Conservation (phyloP, 768 basidiomycete species). For the Auricularia cornea region DNA sequence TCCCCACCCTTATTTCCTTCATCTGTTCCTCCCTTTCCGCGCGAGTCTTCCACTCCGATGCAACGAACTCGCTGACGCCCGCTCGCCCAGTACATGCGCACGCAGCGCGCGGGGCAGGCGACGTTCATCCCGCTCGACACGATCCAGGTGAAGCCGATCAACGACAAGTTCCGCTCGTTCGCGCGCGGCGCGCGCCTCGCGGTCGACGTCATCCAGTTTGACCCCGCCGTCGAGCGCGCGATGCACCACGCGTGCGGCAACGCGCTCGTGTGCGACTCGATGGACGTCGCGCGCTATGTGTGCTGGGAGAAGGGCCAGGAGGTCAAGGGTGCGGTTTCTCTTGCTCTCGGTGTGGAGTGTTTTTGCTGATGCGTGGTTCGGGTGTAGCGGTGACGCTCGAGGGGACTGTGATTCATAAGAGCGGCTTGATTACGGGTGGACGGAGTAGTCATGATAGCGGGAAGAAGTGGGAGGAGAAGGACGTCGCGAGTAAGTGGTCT, state of each 20-base stretch:
- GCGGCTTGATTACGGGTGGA: slow-evolving; percentile 95
- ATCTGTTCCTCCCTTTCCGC: not conserved
- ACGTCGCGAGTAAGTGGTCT: slow-evolving; percentile 63
- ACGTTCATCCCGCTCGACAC: slow-evolving; percentile 99
- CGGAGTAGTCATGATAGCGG: slow-evolving; percentile 63
- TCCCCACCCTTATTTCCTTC: not conserved
- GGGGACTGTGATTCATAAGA: slow-evolving; percentile 95
- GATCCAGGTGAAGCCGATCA: slow-evolving; percentile 86
- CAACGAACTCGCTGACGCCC: too few species aligned
- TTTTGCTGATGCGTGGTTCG: not conserved
- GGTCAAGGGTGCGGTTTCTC: slow-evolving; percentile 69
- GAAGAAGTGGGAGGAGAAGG: slow-evolving; percentile 93
- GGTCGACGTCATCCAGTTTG: slow-evolving; percentile 76
- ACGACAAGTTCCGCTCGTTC: slow-evolving; percentile 90
- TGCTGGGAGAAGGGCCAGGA: slow-evolving; percentile 94
- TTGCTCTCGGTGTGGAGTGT: not conserved
- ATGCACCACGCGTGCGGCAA: slow-evolving; percentile 97
- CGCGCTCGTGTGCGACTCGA: slow-evolving; percentile 88
- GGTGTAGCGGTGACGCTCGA: slow-evolving; percentile 85
- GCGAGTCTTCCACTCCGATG: too few species aligned
- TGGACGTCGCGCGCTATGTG: slow-evolving; percentile 85
- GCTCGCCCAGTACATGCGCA: slow-evolving; percentile 95
- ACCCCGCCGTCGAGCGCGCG: slow-evolving; percentile 81
- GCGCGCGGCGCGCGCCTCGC: slow-evolving; percentile 81
- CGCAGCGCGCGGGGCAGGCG: slow-evolving; percentile 89